phyloP scores from a whole-genome alignment of 495 filamentous ascomycete species.

The Podospora tetraspora region DNA sequence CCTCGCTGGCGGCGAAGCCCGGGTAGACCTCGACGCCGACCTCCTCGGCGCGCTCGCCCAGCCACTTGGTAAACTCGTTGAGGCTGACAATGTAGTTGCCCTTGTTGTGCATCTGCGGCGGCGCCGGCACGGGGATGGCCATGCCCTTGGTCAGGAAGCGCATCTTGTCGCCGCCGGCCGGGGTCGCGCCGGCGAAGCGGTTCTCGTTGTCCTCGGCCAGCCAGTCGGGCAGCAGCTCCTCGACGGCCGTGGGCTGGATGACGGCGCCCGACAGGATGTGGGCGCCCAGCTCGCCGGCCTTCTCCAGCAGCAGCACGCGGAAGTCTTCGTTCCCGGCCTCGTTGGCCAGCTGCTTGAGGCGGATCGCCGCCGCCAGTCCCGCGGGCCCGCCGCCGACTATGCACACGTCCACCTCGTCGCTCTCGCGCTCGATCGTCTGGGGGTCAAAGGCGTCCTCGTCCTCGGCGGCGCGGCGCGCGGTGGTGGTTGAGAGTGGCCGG shows the following conservation, averaged over 20 bases:
- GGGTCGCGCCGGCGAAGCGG: constrained; percentile 77
- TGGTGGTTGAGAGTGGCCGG: constrained; percentile 29
- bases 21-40: constrained; percentile 97
- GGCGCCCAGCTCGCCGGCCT: constrained; percentile 89
- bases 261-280: constrained; percentile 97
- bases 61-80: constrained; percentile 91
- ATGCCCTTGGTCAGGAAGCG: constrained; percentile 83
- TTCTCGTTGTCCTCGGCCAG: constrained; percentile 77
- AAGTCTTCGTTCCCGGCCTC: constrained; percentile 96
- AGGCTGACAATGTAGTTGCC: constrained; percentile 97
- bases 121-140: constrained; percentile 73
- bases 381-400: constrained; percentile 95
- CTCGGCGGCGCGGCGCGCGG: constrained; percentile 45
- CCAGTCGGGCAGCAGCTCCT: constrained; percentile 94
- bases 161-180: constrained; percentile 81
- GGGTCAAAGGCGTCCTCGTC: constrained; percentile 66
- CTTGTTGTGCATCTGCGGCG: constrained; percentile 97
- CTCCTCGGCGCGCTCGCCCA: constrained; percentile 92
- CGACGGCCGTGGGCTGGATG: constrained; percentile 80
- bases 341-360: constrained; percentile 91
- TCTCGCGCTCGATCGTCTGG: constrained; percentile 71
- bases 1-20: constrained; percentile 89
- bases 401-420: constrained; percentile 90
- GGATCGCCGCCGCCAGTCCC: constrained; percentile 87
- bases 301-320: constrained; percentile 86